phyloP scores from a whole-genome alignment of 768 basidiomycete genomes.

The Mycena vulgaris region DNA sequence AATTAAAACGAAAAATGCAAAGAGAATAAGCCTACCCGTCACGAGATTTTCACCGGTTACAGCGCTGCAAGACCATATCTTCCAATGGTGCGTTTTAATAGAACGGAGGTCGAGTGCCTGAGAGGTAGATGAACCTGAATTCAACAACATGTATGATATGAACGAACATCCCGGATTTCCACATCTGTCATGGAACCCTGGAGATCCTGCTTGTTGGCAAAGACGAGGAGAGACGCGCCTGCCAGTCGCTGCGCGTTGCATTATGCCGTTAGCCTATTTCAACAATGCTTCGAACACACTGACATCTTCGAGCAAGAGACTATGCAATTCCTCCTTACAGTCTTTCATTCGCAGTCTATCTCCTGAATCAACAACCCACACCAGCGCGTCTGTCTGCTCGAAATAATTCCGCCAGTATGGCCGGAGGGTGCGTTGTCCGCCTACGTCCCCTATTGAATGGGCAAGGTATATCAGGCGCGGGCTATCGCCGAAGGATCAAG shows the following conservation, averaged over 20 bases:
- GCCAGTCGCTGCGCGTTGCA: slow-evolving; percentile 79
- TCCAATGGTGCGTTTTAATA: slow-evolving; percentile 93
- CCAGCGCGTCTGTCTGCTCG: slow-evolving; percentile 97
- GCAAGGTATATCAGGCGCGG: slow-evolving; percentile 20
- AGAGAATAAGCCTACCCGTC: slow-evolving; percentile 54
- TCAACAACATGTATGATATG: slow-evolving; percentile 22
- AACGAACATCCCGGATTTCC: slow-evolving; percentile 85
- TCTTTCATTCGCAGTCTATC: slow-evolving; percentile 93
- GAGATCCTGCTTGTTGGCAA: slow-evolving; percentile 99
- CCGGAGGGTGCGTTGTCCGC: slow-evolving; percentile 94
- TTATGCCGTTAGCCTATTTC: slow-evolving; percentile 32
- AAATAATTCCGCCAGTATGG: slow-evolving; percentile 99
- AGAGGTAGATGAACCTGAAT: slow-evolving; percentile 6
- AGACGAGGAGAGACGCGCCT: slow-evolving; percentile 95
- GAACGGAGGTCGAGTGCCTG: slow-evolving; percentile 86
- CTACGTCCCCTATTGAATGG: slow-evolving; percentile 89
- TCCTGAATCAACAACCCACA: slow-evolving; percentile 98
- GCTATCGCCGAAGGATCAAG: slow-evolving; percentile 39
- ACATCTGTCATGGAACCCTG: slow-evolving; percentile 84
- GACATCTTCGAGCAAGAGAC: slow-evolving; percentile 93
- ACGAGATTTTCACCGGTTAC: slow-evolving; percentile 90
- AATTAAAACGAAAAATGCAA: slow-evolving; percentile 6
- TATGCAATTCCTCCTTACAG: slow-evolving; percentile 90
- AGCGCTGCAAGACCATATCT: slow-evolving; percentile 93
- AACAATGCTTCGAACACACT: slow-evolving; percentile 46